Evolutionary conservation across 257 asterid species (phyloP), one percentile per base, ranked within the genome.

Genomic region (Ligustrum vulgare): DNA sequence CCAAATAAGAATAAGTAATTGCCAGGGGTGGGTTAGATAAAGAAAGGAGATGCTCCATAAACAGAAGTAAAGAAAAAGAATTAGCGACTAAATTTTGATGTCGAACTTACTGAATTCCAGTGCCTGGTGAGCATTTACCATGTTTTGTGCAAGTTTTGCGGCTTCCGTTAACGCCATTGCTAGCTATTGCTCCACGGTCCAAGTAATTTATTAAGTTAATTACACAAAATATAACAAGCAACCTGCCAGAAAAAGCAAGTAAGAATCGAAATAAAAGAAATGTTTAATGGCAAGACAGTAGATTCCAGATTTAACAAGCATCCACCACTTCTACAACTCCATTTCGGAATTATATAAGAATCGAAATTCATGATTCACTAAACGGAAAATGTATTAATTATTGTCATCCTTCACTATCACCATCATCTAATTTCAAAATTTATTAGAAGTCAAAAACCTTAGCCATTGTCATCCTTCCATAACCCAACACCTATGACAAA

Each of bases 131-230:
- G 78, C 97, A 92, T 47, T 51, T 72, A 71, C 97, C 96, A 79
- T 72, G 28, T 28, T 81, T 75, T 2, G 86, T 74, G 83, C 97
- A 92, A 81, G 80, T 73, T 81, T 37, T 77, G 28, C 75, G 89
- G 80, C 89, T 90, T 72, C 97, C 97, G 67, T 92, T 92, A 56
- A 92, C 96, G 66, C 97, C 97, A 71, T 92, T 92, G 83, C 96
- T 92, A 8, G 96, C 96, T 83, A 92, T 92, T 72, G 93, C 86
- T 77, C 97, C 97, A 6, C 97, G 94, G 80, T 92, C 97, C 18
- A 92, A 67, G 85, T 90, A 92, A 82, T 92, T 92, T 73, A 92
- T 51, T 66, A 92, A 84, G 85, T 90, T 90, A 82, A 92, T 89
- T 25, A 86, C 54, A 68, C 97, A 92, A 67, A 92, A 92, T 65